Evolutionary conservation across 2,329 filamentous ascomycete genomes (phyloP).

Genomic region (Colletotrichum costaricense): DNA sequence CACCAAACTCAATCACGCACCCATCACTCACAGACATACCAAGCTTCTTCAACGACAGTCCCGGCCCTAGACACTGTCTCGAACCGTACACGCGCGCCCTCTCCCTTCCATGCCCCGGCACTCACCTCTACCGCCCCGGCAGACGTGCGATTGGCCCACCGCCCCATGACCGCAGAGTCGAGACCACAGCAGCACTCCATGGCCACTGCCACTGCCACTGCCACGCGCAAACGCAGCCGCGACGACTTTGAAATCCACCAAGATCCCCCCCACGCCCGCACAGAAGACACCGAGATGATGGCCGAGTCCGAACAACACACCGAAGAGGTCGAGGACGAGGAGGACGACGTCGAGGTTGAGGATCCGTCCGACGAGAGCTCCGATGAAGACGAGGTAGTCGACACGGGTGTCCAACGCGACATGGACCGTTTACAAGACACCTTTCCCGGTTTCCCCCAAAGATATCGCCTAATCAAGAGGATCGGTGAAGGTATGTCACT

Average conservation of each 20-base stretch:
- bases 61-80: constrained; percentile 26
- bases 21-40: background rate
- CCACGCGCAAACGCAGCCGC: constrained; percentile 41
- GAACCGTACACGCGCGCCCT: background rate
- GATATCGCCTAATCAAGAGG: constrained; percentile 92
- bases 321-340: constrained; percentile 51
- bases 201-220: constrained; percentile 23
- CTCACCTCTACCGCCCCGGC: background rate
- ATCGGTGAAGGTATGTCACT: constrained; percentile 85
- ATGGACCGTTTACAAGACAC: constrained; percentile 86
- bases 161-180: constrained; percentile 23
- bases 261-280: constrained; percentile 52
- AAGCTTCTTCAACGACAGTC: background rate
- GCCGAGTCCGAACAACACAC: constrained; percentile 52
- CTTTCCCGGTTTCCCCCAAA: constrained; percentile 85
- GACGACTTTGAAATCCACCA: constrained; percentile 62
- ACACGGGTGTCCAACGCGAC: constrained; percentile 80
- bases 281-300: constrained; percentile 63
- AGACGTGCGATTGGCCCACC: constrained; percentile 29
- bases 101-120: constrained; percentile 31
- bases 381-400: constrained; percentile 72
- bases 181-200: constrained; percentile 14
- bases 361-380: constrained; percentile 59
- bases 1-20: background rate
- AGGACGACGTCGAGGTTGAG: constrained; percentile 50